Evolutionary conservation across 2,329 filamentous ascomycete genomes (phyloP).

Genomic region (Chaetomium globosum): DNA sequence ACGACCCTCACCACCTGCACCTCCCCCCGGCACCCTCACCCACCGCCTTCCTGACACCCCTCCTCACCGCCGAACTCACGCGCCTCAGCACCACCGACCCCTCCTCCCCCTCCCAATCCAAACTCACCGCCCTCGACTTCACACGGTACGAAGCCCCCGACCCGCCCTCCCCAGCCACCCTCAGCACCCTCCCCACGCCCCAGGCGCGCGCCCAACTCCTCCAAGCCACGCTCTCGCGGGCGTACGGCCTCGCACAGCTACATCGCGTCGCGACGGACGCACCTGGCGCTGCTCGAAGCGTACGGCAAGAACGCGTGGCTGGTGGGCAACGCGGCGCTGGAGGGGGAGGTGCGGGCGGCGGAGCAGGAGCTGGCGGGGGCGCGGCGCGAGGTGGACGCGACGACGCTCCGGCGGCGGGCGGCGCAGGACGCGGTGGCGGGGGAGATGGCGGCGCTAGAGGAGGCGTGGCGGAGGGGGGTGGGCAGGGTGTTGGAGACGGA

Average conservation of each 20-base stretch:
- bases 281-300: constrained; percentile 73
- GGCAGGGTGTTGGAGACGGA: constrained; percentile 83
- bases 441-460: constrained; percentile 71
- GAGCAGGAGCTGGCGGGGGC: constrained; percentile 74
- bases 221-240: constrained; percentile 63
- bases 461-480: constrained; percentile 77
- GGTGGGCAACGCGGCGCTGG: constrained; percentile 77
- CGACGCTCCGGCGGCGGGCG: constrained; percentile 70
- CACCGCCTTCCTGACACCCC: constrained; percentile 63
- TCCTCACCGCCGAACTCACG: constrained; percentile 68
- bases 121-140: constrained; percentile 70
- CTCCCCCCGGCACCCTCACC: constrained; percentile 58
- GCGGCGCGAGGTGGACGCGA: constrained; percentile 69
- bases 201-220: constrained; percentile 53
- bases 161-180: constrained; percentile 46
- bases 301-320: constrained; percentile 93
- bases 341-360: constrained; percentile 67
- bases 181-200: constrained; percentile 39
- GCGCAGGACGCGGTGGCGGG: constrained; percentile 71
- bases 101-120: constrained; percentile 34
- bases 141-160: constrained; percentile 76
- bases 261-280: constrained; percentile 53
- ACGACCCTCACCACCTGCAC: constrained; percentile 57
- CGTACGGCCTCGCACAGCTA: constrained; percentile 56
- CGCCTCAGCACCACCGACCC: constrained; percentile 56